Evolutionary conservation across 805 yeast species (phyloP), one percentile per base, ranked within the genome.

Genomic region (Kluyveromyces starmeri): DNA sequence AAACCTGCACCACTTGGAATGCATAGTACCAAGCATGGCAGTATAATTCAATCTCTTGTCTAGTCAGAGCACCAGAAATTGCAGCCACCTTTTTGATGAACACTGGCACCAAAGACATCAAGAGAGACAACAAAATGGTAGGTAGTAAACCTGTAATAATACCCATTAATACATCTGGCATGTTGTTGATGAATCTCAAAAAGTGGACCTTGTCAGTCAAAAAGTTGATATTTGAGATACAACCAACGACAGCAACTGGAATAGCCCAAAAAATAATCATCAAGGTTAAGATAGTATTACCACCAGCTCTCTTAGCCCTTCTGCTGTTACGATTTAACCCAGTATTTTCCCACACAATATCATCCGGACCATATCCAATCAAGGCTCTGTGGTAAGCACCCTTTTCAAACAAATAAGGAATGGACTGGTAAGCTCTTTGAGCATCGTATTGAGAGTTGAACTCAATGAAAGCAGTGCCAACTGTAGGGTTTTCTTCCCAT

Each of bases 191-290:
- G 61, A 84, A 92, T 25, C 68, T 59, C 52, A 89, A 70, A 67
- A 83, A 92, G 7, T 67, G 84, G 20, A 89, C 72, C 43, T 72
- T 75, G 23, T 70, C 64, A 24, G 82, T 83, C 53, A 86, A 67
- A 51, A 70, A 78, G 44, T 79, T 75, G 46, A 89, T 72, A 60
- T 89, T 92, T 16, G 97, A 89, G 44, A 92, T 79, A 47, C 76
- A 71, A 73, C 97, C 97, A 34, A 89, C 95, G 50, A 85, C 86
- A n/a, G 96, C 95, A 25, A 89, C 96, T 7, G 98, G 98, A 48
- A 89, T 77, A 27, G 95, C 78, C 97, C 97, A 89, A 62, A 86
- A 85, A 31, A 89, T 73, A 41, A 89, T 75, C 59, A 79, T 64
- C 39, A 73, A 49, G 17, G 82, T 74, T 50, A 82, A 66, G 32